Conservation (phyloP, 495 filamentous ascomycete species). For the Diplogelasinospora grovesii region DNA sequence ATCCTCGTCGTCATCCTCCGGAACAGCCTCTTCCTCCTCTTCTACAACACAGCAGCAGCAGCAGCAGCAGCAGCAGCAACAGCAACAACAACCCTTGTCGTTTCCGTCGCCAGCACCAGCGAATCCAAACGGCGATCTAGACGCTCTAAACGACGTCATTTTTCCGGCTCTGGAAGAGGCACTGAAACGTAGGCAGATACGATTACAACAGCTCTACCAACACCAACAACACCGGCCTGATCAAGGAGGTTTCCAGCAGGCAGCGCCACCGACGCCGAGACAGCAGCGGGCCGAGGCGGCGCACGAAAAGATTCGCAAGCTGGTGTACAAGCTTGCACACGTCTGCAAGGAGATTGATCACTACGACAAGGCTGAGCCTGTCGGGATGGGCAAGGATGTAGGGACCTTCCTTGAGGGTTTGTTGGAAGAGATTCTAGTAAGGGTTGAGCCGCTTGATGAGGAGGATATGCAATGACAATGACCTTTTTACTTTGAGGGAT, state of each 20-base stretch:
- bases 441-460: conserved; percentile 79
- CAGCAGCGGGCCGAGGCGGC: conserved; percentile 61
- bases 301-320: conserved; percentile 72
- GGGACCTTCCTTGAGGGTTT: conserved; percentile 82
- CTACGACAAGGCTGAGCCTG: conserved; percentile 71
- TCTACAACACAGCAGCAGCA: conserved; percentile 7
- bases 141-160: conserved; percentile 73
- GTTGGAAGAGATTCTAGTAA: conserved; percentile 88
- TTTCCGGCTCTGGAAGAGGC: conserved; percentile 87
- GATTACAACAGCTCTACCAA: conserved; percentile 51
- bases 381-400: conserved; percentile 88
- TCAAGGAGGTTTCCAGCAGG: conserved; percentile 20
- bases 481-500: background rate
- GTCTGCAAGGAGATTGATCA: conserved; percentile 83
- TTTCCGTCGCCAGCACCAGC: conserved; percentile 36
- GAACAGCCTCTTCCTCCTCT: conserved; percentile 10
- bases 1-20: too few species aligned
- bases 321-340: conserved; percentile 67
- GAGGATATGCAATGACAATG: conserved; percentile 36
- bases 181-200: conserved; percentile 67
- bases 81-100: conserved; percentile 9
- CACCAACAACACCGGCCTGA: too few species aligned
- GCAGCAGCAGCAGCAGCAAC: conserved; percentile 1
- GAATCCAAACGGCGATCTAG: conserved; percentile 43
- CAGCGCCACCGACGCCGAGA: conserved; percentile 37